Conservation (phyloP, 345 rosid genomes). For the Geranium brycei region DNA sequence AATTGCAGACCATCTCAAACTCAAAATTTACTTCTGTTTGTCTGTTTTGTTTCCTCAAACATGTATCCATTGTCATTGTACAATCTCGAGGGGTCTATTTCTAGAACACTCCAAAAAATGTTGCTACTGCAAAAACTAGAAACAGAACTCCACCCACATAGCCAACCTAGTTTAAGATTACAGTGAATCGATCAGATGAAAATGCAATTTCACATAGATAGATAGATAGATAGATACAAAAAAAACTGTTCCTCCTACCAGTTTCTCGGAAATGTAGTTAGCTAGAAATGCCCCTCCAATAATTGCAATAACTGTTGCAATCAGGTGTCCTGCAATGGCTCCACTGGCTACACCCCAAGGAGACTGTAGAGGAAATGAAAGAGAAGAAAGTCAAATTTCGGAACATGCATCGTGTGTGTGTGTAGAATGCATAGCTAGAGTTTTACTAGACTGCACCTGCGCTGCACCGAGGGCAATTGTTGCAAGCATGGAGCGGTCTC, state of each 20-base stretch:
- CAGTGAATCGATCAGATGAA: conserved; percentile 6
- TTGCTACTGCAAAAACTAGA: conserved; percentile 75
- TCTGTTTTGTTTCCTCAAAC: background rate
- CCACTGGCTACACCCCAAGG: conserved; percentile 97
- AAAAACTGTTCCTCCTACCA: conserved; percentile 27
- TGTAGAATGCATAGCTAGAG: background rate
- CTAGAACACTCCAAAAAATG: conserved; percentile 79
- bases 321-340: conserved; percentile 87
- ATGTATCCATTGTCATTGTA: too few species aligned
- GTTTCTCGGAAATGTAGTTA: background rate
- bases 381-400: background rate
- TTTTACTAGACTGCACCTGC: conserved; percentile 33
- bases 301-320: conserved; percentile 72
- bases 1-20: background rate
- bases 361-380: conserved; percentile 29
- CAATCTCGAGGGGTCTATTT: background rate
- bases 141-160: conserved; percentile 77
- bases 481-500: conserved; percentile 99
- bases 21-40: too few species aligned
- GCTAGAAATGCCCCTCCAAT: conserved; percentile 8
- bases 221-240: background rate
- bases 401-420: too few species aligned
- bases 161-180: conserved; percentile 62
- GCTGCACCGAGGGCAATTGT: conserved; percentile 97
- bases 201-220: background rate